Conservation (phyloP, 768 basidiomycete species). For the Hericium rajendrae region DNA sequence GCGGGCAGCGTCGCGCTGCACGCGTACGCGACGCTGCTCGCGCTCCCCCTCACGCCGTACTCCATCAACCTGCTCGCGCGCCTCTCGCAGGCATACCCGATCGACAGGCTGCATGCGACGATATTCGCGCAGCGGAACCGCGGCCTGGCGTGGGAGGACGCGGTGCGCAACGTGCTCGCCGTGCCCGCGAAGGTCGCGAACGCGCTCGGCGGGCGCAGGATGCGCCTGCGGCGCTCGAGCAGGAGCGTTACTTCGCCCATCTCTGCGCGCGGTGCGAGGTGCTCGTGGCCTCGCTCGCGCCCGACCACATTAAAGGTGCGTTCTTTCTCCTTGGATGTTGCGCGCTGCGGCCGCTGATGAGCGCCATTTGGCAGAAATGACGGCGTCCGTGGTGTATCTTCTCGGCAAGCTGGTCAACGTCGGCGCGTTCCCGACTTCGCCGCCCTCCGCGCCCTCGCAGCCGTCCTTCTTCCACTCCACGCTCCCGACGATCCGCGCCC, state of each 20-base stretch:
- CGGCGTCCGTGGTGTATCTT: slow-evolving; percentile 40
- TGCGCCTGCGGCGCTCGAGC: slow-evolving; percentile 41
- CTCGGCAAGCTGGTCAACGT: slow-evolving; percentile 58
- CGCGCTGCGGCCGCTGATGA: no score
- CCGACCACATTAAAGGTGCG: slow-evolving; percentile 32
- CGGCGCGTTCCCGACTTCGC: slow-evolving; percentile 50
- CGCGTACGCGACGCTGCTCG: slow-evolving; percentile 59
- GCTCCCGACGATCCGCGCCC: slow-evolving; percentile 38
- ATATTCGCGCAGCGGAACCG: slow-evolving; percentile 28
- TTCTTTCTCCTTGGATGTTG: slow-evolving; percentile 2
- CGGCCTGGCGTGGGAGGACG: slow-evolving; percentile 58
- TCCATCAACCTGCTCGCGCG: slow-evolving; percentile 42
- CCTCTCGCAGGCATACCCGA: slow-evolving; percentile 53
- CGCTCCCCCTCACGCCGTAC: slow-evolving; percentile 37
- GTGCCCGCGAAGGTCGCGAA: slow-evolving; percentile 80
- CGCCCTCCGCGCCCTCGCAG: slow-evolving; percentile 45
- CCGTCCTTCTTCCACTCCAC: slow-evolving; percentile 59
- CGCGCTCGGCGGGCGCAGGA: slow-evolving; percentile 34
- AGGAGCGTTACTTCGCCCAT: slow-evolving; percentile 45
- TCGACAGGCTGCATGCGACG: slow-evolving; percentile 55
- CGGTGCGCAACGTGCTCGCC: slow-evolving; percentile 50
- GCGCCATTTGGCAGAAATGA: slow-evolving; percentile 12
- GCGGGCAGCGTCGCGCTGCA: slow-evolving; percentile 45
- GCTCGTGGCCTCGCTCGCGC: slow-evolving; percentile 38
- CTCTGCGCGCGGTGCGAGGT: slow-evolving; percentile 44